Conservation (phyloP, 495 filamentous ascomycete genomes). For the Evernia prunastri region DNA sequence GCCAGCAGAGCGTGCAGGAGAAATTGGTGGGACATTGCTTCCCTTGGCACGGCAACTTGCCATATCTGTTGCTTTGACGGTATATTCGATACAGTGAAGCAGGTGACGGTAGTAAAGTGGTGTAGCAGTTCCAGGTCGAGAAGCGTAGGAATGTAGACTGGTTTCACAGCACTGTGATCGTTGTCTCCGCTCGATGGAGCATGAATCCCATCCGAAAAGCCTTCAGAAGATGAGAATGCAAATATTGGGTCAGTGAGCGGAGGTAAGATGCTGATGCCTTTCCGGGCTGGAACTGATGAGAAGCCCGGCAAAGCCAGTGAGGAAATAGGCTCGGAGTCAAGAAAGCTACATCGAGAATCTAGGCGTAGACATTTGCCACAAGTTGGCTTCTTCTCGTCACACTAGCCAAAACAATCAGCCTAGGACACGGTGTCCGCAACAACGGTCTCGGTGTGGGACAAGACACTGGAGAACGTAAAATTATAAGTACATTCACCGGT, state of each 20-base stretch:
- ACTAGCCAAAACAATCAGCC: background rate
- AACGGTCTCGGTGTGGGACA: no score
- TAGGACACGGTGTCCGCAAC: background rate
- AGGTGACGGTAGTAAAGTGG: constrained; percentile 42
- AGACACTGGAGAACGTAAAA: no score
- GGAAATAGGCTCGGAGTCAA: background rate
- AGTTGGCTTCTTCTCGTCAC: background rate
- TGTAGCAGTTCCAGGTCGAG: constrained; percentile 42
- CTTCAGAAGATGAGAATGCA: background rate
- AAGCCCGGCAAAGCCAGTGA: background rate
- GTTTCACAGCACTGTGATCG: background rate
- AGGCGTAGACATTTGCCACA: background rate
- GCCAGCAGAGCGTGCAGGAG: constrained; percentile 15
- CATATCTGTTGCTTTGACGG: constrained; percentile 9
- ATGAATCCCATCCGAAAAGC: no score
- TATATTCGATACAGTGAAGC: constrained; percentile 33
- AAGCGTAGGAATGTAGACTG: background rate
- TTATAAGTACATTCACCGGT: no score
- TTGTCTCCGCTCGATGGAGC: no score
- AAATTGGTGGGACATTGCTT: constrained; percentile 9
- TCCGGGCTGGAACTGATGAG: background rate
- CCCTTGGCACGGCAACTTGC: constrained; percentile 12
- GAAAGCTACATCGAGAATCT: background rate
- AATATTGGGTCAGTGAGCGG: background rate
- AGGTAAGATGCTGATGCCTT: no score